These are phyloP conservation scores for Sarcocystis neurona DNA, from an alignment of 169 alveolate genomes.

Conservation along the genomic window DNA sequence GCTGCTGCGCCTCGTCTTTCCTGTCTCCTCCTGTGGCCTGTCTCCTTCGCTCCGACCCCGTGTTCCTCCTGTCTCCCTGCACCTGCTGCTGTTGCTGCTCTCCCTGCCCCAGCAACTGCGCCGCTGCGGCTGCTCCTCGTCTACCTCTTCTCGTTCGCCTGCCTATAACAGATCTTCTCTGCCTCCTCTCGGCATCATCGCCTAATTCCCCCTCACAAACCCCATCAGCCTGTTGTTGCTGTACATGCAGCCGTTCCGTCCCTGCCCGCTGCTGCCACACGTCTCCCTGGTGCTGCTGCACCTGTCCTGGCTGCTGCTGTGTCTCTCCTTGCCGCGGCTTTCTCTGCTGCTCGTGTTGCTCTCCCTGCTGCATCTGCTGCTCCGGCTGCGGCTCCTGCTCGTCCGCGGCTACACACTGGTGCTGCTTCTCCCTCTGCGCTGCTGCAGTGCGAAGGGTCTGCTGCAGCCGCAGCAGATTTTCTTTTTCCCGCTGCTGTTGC, in stretches of 20 bases:
- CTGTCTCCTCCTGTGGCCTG: too few relatives aligned
- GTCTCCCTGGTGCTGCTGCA: background rate
- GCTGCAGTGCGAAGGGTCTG: background rate
- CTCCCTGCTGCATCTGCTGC: background rate
- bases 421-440: background rate
- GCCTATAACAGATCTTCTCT: background rate
- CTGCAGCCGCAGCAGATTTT: background rate
- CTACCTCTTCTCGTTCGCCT: too few relatives aligned
- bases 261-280: background rate
- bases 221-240: background rate
- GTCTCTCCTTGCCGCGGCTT: background rate
- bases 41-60: too few relatives aligned
- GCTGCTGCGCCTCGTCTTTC: too few relatives aligned
- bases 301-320: background rate
- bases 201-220: background rate
- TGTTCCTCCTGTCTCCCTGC: too few relatives aligned
- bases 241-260: background rate
- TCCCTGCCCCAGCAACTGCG: too few relatives aligned
- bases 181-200: background rate
- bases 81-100: too few relatives aligned
- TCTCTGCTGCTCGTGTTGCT: background rate
- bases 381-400: background rate
- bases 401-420: background rate
- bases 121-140: too few relatives aligned
- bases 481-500: background rate